Evolutionary conservation across 108 stramenopile species (phyloP), one percentile per base, ranked within the genome.

Genomic region (Pseudonitzschia pungens): DNA sequence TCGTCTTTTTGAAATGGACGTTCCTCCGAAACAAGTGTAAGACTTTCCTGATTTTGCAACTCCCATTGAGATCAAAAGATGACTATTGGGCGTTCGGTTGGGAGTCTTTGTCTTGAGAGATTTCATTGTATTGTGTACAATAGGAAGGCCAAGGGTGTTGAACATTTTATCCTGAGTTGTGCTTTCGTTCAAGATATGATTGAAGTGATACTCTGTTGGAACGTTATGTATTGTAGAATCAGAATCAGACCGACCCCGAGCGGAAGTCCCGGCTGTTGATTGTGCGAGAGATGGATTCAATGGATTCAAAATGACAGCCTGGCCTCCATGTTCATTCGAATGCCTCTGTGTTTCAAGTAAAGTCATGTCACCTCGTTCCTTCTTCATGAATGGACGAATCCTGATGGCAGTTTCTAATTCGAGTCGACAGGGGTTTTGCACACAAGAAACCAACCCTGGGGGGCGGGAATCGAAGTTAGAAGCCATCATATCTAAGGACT

Each of bases 51-150:
- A 80, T 24, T 65, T 70, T 27, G 78, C 67, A 12, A 77, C 69
- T 16, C 85, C 85, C 76, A 86, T 79, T 45, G 63, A 73, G 31
- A 86, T 52, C 9, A 82, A n/a, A 0, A 86, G 59, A 71, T 86
- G 81, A 56, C 60, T 75, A 0, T 77, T 75, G 7, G 67, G 58
- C 29, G 16, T 74, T 21, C n/a, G 21, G 42, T 40, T 51, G 58
- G 21, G 20, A n/a, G 6, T 33, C 0, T n/a, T 40, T 22, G 33
- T 55, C 68, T 74, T 74, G 24, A 80, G 65, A 22, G 73, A 65
- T 12, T 60, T 69, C 79, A 80, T 80, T 11, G 79, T 5, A 18
- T 41, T 66, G 2, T 64, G 65, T 0, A 64, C 79, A 41, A 75
- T 75, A 14, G 79, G 70, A 12, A 75, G 65, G 5, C 79, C 79